Evolutionary conservation across 1,284 basidiomycete species (phyloP).

Genomic region (Pseudozyma flocculosa): DNA sequence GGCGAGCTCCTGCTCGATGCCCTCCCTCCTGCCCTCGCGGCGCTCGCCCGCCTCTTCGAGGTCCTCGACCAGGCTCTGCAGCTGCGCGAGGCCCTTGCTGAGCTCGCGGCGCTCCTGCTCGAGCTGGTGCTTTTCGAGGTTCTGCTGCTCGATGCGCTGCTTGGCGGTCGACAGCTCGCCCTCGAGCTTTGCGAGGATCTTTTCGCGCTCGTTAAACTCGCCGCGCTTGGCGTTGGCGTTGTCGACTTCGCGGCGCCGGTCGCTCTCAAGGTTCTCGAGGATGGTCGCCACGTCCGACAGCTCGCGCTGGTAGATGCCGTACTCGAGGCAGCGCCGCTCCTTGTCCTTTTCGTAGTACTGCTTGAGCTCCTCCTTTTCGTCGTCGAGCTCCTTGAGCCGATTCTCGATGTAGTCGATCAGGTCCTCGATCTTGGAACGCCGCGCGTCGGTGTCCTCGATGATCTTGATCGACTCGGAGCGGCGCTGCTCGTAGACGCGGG

Average conservation of each 20-base stretch:
- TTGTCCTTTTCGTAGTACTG: slow-evolving; percentile 95
- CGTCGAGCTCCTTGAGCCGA: slow-evolving; percentile 84
- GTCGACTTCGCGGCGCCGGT: slow-evolving; percentile 74
- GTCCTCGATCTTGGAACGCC: slow-evolving; percentile 86
- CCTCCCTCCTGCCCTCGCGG: slow-evolving; percentile 58
- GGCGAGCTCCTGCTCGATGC: slow-evolving; percentile 68
- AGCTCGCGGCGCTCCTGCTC: slow-evolving; percentile 67
- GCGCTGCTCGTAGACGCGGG: slow-evolving; percentile 95
- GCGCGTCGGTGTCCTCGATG: slow-evolving; percentile 95
- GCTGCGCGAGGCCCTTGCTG: slow-evolving; percentile 69
- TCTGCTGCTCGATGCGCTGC: slow-evolving; percentile 71
- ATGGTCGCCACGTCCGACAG: slow-evolving; percentile 82
- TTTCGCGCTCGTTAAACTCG: slow-evolving; percentile 79
- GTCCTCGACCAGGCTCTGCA: slow-evolving; percentile 73
- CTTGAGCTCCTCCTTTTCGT: slow-evolving; percentile 95
- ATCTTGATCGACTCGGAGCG: slow-evolving; percentile 87
- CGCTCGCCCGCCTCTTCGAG: slow-evolving; percentile 63
- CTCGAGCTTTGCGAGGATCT: slow-evolving; percentile 70
- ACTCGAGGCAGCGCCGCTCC: slow-evolving; percentile 90
- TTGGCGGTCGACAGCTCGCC: slow-evolving; percentile 71
- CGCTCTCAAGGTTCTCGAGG: slow-evolving; percentile 72
- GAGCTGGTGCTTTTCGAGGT: slow-evolving; percentile 70
- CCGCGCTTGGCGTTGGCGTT: slow-evolving; percentile 74
- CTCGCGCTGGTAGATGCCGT: slow-evolving; percentile 87
- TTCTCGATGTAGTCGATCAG: slow-evolving; percentile 87